Evolutionary conservation across 345 rosid species (phyloP).

Genomic region (Laguncularia racemosa): DNA sequence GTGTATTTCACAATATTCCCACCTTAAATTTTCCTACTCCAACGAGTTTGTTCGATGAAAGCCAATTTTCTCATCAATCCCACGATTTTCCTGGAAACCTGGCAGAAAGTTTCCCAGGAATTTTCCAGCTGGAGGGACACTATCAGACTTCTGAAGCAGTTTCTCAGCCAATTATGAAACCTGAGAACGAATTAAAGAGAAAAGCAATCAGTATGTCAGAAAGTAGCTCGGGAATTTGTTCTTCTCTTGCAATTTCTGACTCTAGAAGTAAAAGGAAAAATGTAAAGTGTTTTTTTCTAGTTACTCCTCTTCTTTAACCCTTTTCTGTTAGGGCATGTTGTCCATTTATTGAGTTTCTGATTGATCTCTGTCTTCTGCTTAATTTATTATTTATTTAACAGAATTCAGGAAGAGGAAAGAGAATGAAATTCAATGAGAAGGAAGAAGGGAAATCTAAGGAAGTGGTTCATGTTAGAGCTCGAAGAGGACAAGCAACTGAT

Average conservation of each 20-base stretch:
- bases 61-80: conserved; percentile 2
- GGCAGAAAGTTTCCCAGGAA: conserved; percentile 8
- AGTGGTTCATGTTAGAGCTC: conserved; percentile 49
- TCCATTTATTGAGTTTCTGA: not conserved
- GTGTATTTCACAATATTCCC: not conserved
- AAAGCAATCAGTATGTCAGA: not conserved
- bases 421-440: conserved; percentile 18
- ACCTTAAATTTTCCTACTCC: conserved; percentile 1
- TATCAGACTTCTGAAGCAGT: not conserved
- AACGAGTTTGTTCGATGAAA: conserved; percentile 1
- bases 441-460: conserved; percentile 26
- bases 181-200: not conserved
- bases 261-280: no score
- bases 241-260: no score
- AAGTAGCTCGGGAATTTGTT: no score
- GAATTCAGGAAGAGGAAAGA: conserved; percentile 31
- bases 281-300: no score
- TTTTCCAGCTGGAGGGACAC: not conserved
- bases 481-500: conserved; percentile 57
- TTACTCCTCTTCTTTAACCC: not conserved
- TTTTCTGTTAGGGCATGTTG: not conserved
- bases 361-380: no score
- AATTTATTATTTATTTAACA: conserved; percentile 6
- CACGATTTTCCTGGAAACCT: conserved; percentile 4
- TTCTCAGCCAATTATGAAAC: not conserved